Base-by-base conservation (phyloP, 139 green algal species). In the Pseudopediastrum boryanum region DNA sequence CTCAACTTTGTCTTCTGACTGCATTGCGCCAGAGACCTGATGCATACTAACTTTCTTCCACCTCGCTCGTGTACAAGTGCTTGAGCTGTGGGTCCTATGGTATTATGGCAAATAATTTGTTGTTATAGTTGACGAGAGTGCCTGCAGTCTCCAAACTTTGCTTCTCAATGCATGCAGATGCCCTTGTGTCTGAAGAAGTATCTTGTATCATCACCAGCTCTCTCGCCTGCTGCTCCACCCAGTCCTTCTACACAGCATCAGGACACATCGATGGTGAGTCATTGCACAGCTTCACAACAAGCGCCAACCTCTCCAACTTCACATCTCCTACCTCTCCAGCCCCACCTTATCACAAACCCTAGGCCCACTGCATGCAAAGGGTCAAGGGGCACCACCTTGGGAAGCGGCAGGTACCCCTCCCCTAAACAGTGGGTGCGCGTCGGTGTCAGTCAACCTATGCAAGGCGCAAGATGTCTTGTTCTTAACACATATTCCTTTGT, bases 231-330 rank as follows among this genome's bases (percentile, higher is more conserved):
- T 42, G 23, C 25, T 31, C 10, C 51, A 68, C 52, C 27, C 71
- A 78, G 19, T 56, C 51, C 21, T 78, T 78, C 36, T 78, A 78
- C 52, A 78, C 51, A 8, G 62, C 51, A 51, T 68, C 19, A 33
- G 71, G 71, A 27, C 35, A 23, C 25, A 68, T 78, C 1, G 16
- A 38, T 68, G 71, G 71, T 74, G 29, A 8, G 10, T 23, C 10
- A 50, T 9, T 70, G n/a, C 54, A 38, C 42, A 42, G 7, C 27
- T 59, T 38, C 12, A 41, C 56, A 43, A 16, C 4, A 36, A 31
- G 4, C n/a, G 31, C 31, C 29, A 31, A 43, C n/a, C n/a, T n/a
- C n/a, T n/a, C n/a, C n/a, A n/a, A n/a, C n/a, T n/a, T n/a, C n/a
- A n/a, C n/a, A n/a, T n/a, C n/a, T n/a, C n/a, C n/a, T n/a, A n/a